Evolutionary conservation across 139 green algal species (phyloP), one percentile per base, ranked within the genome.

Genomic region (Volvox africanus): DNA sequence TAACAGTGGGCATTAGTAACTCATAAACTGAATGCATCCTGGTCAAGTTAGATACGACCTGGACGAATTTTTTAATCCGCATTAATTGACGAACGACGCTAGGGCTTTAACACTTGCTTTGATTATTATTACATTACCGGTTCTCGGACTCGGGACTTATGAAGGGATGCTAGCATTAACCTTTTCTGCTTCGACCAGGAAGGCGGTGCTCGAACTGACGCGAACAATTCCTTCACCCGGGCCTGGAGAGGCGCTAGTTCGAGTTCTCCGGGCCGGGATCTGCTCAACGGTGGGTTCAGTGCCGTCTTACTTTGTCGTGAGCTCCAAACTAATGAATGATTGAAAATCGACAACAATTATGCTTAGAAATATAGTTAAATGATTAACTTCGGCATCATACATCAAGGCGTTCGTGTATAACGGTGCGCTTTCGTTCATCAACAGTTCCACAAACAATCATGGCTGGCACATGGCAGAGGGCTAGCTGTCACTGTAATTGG

Each of bases 191-290:
- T 50, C 62, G 2, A 65, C 36, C 21, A 26, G 75, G 18, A 82
- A 88, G 16, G 61, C 94, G 0, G 55, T 76, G 35, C 73, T 96
- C 16, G 44, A 91, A 20, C 62, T 21, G 9, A 44, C 92, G 35
- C 83, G 92, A 9, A 88, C 92, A 2, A 30, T 92, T 24, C 95
- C 95, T 1, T 18, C 17, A 36, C 89, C 91, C 37, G 78, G 24
- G 1, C 21, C 73, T 20, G 81, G 68, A 14, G 94, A 97, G 13
- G 95, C 89, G 14, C 87, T 97, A 11, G 62, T 96, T 1, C 80
- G 77, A 21, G 92, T 97, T 12, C 80, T 89, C 9, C 65, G 92
- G 1, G 93, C 95, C 9, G 93, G 93, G 21, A 94, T 97, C 37
- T 97, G 95, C 67, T 89, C 89, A 24, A 97, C 95, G 30, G 93